Evolutionary conservation across 495 filamentous ascomycete species (phyloP), one percentile per base, ranked within the genome.

Genomic region (Daldinia caldariorum): DNA sequence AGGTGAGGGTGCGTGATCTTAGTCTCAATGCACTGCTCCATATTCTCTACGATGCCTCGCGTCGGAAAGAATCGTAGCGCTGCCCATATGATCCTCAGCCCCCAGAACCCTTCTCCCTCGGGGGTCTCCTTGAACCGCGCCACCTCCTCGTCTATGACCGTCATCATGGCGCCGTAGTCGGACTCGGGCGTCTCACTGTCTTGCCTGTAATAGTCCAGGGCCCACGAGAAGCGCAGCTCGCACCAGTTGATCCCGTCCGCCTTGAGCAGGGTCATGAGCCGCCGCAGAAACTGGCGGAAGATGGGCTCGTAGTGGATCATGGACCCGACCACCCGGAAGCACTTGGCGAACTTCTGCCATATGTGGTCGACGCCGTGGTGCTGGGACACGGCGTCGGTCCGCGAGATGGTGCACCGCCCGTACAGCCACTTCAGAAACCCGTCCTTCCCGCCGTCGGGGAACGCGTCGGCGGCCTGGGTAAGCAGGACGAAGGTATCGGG

Each of bases 271-370:
- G 81, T 79, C 69, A 95, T 85, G 69, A 97, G 79, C 3, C 86
- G 83, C 13, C 82, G 84, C 66, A 97, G 78, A 71, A 91, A 94
- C 29, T 82, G 81, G 26, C 93, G 89, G 80, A 93, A 94, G 59
- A 99, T 93, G 0, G 95, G 94, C 77, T 98, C 95, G 78, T 97
- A 97, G 79, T 87, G 91, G 16, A 97, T 79, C 29, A 97, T 85
- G 6, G 88, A 89, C 29, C 86, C 84, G 32, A 97, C 81, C 2
- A 93, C 83, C 0, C 80, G 79, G 77, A 97, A 95, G 51, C 87
- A 88, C 34, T 83, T 84, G 10, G 77, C 81, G 77, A 97, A 97
- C 76, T 93, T 92, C 14, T 81, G 75, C 92, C 93, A 97, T 58
- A 96, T 89, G 16, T 87, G 89, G 71, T 92, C 88, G 32, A 90